These are phyloP conservation scores for Plasmodium gaboni DNA, from an alignment of 169 alveolate species.

Conservation along the genomic window DNA sequence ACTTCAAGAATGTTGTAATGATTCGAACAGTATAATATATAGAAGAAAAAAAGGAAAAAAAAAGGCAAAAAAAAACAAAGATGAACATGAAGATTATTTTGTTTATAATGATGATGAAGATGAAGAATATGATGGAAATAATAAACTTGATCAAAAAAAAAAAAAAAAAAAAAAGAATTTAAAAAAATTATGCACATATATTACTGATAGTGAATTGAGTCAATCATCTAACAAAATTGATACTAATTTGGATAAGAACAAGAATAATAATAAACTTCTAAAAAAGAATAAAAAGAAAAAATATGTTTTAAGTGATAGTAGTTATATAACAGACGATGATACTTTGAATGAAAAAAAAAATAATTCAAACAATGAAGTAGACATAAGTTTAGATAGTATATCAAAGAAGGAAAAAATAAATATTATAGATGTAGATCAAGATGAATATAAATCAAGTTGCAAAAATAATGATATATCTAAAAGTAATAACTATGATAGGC, in stretches of 20 bases:
- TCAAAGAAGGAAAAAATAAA: not conserved
- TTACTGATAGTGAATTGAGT: conserved; percentile 14
- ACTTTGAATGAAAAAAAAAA: not conserved
- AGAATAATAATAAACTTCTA: not conserved
- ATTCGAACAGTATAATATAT: conserved; percentile 1
- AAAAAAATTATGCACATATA: conserved; percentile 25
- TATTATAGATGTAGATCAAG: not conserved
- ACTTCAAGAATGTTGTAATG: conserved; percentile 34
- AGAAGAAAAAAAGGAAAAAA: not conserved
- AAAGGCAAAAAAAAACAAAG: not conserved
- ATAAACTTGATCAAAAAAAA: not conserved
- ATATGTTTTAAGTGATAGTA: conserved; percentile 40
- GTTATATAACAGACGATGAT: not conserved
- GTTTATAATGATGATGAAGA: too few relatives aligned
- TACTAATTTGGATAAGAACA: not conserved
- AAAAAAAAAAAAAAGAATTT: conserved; percentile 45
- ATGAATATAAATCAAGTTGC: not conserved
- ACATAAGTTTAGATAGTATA: not conserved
- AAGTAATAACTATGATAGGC: too few relatives aligned
- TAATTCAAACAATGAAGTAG: not conserved
- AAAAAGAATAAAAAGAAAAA: conserved; percentile 41
- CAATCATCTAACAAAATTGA: not conserved
- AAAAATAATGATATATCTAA: not conserved
- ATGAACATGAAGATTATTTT: not conserved
- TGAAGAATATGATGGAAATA: too few relatives aligned